Evolutionary conservation across 345 rosid genomes (phyloP).

Genomic region (Pelargonium nanum): DNA sequence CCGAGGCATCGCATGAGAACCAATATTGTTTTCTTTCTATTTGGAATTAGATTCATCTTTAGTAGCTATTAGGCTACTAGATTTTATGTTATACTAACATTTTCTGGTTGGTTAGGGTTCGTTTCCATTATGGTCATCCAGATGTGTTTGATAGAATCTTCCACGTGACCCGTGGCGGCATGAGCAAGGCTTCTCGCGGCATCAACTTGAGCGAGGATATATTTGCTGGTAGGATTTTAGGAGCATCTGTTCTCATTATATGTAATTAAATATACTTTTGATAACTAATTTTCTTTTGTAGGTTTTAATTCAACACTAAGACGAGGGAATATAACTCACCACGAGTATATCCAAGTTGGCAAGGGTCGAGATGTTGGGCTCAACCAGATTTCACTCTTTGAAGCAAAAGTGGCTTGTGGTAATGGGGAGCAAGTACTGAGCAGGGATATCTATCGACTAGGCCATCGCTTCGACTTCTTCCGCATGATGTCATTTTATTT

Average conservation of each 20-base stretch:
- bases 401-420: conserved; percentile 85
- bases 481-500: conserved; percentile 78
- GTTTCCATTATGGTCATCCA: conserved; percentile 88
- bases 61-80: background rate
- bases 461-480: conserved; percentile 84
- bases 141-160: conserved; percentile 86
- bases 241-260: conserved; percentile 1
- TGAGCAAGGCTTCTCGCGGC: conserved; percentile 82
- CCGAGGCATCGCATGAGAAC: background rate
- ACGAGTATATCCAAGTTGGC: conserved; percentile 92
- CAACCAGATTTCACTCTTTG: conserved; percentile 82
- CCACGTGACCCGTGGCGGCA: conserved; percentile 86
- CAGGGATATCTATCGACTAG: conserved; percentile 71
- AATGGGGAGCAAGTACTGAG: conserved; percentile 87
- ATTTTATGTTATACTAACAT: background rate
- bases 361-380: conserved; percentile 93
- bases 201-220: conserved; percentile 90
- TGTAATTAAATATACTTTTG: conserved; percentile 1
- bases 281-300: conserved; percentile 12
- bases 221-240: conserved; percentile 41
- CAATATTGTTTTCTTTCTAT: background rate
- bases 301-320: conserved; percentile 88
- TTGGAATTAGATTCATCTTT: background rate
- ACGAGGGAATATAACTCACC: conserved; percentile 79
- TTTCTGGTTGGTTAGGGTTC: conserved; percentile 29